A percentile compares a stretch with the other conserved stretches of the same genome.
Conservation (phyloP, 1,284 basidiomycete genomes). For the Leccinum fuscescens region DNA sequence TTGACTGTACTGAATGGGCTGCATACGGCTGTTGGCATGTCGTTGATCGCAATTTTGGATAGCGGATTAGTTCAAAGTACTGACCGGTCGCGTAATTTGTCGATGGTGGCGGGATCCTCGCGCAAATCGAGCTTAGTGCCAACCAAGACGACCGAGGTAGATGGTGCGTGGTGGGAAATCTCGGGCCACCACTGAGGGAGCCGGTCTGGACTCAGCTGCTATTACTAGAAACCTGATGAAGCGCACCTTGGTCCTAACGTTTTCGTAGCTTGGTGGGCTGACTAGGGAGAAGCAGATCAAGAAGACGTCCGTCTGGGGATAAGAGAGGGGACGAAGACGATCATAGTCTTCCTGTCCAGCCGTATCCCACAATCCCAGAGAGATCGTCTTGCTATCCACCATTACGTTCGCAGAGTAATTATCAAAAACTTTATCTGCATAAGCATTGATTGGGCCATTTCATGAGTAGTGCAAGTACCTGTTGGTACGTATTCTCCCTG, state of each 20-base stretch:
- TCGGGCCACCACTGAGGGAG: conserved; percentile 86
- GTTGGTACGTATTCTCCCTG: conserved; percentile 98
- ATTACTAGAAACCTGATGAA: conserved; percentile 3
- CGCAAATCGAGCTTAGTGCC: conserved; percentile 98
- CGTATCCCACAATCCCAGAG: conserved; percentile 98
- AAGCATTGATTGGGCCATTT: conserved; percentile 13
- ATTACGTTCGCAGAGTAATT: conserved; percentile 96
- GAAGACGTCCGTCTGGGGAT: conserved; percentile 99
- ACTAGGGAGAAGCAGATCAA: conserved; percentile 98
- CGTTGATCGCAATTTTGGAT: conserved; percentile 10
- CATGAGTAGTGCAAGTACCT: conserved; percentile 47
- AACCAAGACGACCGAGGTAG: conserved; percentile 91
- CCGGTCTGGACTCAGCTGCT: conserved; percentile 8
- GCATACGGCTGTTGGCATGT: conserved; percentile 70
- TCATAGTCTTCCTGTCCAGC: conserved; percentile 99
- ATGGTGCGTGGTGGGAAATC: conserved; percentile 95
- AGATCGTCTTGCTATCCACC: conserved; percentile 98
- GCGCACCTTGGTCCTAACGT: conserved; percentile 92
- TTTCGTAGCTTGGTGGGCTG: conserved; percentile 96
- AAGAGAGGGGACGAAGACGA: conserved; percentile 94
- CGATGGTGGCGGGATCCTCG: conserved; percentile 89
- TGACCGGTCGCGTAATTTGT: conserved; percentile 89
- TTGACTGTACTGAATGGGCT: conserved; percentile 89
- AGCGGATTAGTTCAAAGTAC: conserved; percentile 19
- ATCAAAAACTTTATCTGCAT: conserved; percentile 70